Evolutionary conservation across 169 alveolate genomes (phyloP).

Genomic region (Theileria equi): DNA sequence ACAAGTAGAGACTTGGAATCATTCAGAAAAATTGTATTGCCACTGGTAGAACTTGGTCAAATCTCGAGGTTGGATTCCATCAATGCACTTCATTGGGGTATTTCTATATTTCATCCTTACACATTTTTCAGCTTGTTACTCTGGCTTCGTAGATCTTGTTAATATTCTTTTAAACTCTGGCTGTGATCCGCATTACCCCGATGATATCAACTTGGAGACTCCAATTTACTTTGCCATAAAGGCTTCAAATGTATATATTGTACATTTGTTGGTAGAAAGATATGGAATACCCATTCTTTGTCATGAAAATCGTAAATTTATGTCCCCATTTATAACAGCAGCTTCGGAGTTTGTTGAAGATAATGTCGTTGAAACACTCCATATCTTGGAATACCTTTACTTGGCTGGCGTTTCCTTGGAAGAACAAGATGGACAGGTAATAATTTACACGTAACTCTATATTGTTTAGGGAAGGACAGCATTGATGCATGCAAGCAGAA

Average conservation of each 20-base stretch:
- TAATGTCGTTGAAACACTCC: constrained; percentile 70
- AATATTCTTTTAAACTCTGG: constrained; percentile 59
- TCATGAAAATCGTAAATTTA: constrained; percentile 68
- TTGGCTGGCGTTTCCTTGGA: constrained; percentile 85
- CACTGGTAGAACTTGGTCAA: constrained; percentile 31
- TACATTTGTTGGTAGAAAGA: constrained; percentile 62
- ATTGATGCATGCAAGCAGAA: constrained; percentile 79
- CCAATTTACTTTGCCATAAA: constrained; percentile 76
- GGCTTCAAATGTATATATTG: constrained; percentile 70
- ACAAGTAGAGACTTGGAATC: constrained; percentile 32
- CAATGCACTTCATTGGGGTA: constrained; percentile 64
- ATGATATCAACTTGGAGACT: constrained; percentile 74
- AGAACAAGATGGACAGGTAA: constrained; percentile 80
- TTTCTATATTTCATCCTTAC: too few relatives aligned
- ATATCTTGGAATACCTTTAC: constrained; percentile 81
- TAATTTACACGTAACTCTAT: background rate
- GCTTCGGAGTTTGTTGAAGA: constrained; percentile 82
- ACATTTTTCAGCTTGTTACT: constrained; percentile 66
- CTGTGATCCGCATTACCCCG: constrained; percentile 71
- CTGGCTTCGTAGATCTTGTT: constrained; percentile 69
- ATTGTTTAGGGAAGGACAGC: constrained; percentile 82
- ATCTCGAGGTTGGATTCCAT: constrained; percentile 25
- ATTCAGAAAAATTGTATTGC: constrained; percentile 19
- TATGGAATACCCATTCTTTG: constrained; percentile 71
- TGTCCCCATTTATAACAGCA: constrained; percentile 80